These are phyloP conservation scores for Baorangia bicolor DNA, from an alignment of 768 basidiomycete species.

Conservation along the genomic window DNA sequence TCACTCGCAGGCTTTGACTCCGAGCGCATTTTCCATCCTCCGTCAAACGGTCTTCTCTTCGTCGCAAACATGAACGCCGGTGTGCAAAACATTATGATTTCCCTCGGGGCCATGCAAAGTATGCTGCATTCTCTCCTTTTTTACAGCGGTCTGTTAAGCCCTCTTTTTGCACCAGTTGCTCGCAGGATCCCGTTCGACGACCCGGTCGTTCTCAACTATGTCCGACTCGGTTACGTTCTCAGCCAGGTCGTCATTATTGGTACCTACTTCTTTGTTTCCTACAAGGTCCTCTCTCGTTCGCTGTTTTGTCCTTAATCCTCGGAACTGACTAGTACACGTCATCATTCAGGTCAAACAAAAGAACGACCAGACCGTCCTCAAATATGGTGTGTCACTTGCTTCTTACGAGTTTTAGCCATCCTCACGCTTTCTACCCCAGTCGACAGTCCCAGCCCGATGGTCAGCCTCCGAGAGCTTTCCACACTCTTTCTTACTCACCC, in stretches of 20 bases:
- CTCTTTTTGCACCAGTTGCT: constrained; percentile 57
- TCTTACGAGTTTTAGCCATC: not conserved
- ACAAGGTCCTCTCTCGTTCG: constrained; percentile 45
- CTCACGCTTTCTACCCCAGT: constrained; percentile 43
- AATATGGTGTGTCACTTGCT: constrained; percentile 68
- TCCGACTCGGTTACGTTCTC: constrained; percentile 79
- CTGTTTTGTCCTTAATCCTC: not conserved
- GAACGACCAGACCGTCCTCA: constrained; percentile 94
- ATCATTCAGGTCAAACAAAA: constrained; percentile 77
- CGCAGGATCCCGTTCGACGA: constrained; percentile 90
- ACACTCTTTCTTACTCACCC: not conserved
- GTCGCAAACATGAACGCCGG: constrained; percentile 63
- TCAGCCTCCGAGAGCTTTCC: constrained; percentile 30
- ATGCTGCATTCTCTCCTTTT: constrained; percentile 7
- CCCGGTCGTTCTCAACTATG: constrained; percentile 75
- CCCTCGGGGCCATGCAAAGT: constrained; percentile 94
- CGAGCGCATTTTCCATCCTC: constrained; percentile 14
- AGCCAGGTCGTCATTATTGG: constrained; percentile 71
- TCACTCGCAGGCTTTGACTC: not conserved
- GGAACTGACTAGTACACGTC: constrained; percentile 16
- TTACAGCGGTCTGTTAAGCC: not conserved
- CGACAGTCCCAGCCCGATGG: constrained; percentile 75
- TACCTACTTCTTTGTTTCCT: constrained; percentile 78
- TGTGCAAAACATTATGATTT: constrained; percentile 81
- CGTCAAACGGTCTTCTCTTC: constrained; percentile 13